A percentile compares a stretch with the other conserved stretches of the same genome.
Evolutionary conservation across 2,329 filamentous ascomycete genomes (phyloP).

Genomic region (Scedosporium aurantiacum): DNA sequence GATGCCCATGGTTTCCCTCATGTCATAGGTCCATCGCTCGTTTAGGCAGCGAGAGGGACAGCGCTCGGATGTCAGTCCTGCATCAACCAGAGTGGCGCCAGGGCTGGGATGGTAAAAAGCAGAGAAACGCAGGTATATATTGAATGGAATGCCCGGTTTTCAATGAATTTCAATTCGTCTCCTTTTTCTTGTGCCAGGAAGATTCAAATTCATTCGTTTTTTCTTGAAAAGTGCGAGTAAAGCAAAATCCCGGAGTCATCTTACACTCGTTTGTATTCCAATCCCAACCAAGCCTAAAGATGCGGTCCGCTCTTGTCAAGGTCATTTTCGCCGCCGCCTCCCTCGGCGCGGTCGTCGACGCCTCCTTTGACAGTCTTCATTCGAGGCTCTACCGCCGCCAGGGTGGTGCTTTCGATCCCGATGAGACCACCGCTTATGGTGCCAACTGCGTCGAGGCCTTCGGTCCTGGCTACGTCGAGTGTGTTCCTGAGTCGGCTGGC

Average conservation of each 20-base stretch:
- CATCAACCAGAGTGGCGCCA: too few species aligned
- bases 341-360: not conserved
- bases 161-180: not conserved
- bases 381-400: not conserved
- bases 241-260: not conserved
- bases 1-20: not conserved
- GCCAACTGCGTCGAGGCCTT: not conserved
- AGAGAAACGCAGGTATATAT: too few species aligned
- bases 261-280: not conserved
- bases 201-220: not conserved
- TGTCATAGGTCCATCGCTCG: not conserved
- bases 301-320: not conserved
- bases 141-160: not conserved
- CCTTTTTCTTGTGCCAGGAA: not conserved
- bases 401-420: constrained; percentile 2
- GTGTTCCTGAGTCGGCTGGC: not conserved
- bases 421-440: not conserved
- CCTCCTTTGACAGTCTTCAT: not conserved
- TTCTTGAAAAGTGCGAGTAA: too few species aligned
- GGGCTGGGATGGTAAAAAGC: too few species aligned
- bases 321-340: not conserved
- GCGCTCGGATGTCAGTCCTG: too few species aligned
- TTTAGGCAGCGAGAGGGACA: not conserved
- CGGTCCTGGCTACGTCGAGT: constrained; percentile 1
- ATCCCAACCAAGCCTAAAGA: not conserved